Evolutionary conservation across 2,329 filamentous ascomycete species (phyloP).

Genomic region (Nigrospora osmanthi): DNA sequence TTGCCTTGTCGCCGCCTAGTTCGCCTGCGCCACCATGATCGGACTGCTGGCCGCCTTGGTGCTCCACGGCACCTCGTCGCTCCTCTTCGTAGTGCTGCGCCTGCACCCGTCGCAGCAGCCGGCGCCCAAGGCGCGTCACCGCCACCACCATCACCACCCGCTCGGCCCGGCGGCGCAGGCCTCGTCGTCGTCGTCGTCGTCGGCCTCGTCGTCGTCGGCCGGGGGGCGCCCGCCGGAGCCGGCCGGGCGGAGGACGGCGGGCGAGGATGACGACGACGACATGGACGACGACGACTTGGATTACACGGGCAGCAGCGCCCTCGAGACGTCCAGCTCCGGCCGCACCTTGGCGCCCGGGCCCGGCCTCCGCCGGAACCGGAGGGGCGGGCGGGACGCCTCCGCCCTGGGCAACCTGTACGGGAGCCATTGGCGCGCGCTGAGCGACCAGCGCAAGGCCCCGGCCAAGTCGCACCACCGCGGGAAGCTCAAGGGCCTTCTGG

Average conservation of each 20-base stretch:
- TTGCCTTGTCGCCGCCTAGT: constrained; percentile 7
- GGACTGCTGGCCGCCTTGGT: constrained; percentile 16
- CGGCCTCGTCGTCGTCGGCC: too few relatives aligned
- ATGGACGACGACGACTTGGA: constrained; percentile 1
- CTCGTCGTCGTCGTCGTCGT: too few relatives aligned
- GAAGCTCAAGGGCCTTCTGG: constrained; percentile 42
- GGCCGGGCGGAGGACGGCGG: not conserved
- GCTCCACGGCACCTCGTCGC: constrained; percentile 17
- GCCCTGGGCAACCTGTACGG: constrained; percentile 11
- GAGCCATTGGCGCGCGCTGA: constrained; percentile 16
- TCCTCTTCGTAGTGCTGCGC: constrained; percentile 18
- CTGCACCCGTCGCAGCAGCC: constrained; percentile 12
- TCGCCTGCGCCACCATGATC: constrained; percentile 20
- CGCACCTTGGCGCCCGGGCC: not conserved
- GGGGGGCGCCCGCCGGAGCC: not conserved
- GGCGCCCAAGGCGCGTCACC: constrained; percentile 4
- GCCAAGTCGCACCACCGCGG: constrained; percentile 21
- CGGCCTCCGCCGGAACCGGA: not conserved
- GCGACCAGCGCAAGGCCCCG: constrained; percentile 5
- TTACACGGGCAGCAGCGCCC: not conserved
- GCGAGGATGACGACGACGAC: constrained; percentile 3
- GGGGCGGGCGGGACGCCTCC: not conserved
- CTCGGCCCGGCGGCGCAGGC: too few relatives aligned
- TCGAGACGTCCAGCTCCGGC: not conserved
- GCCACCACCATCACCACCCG: too few relatives aligned